Conservation (phyloP, 2,329 filamentous ascomycete species). For the Xylariomycetidae sp. region DNA sequence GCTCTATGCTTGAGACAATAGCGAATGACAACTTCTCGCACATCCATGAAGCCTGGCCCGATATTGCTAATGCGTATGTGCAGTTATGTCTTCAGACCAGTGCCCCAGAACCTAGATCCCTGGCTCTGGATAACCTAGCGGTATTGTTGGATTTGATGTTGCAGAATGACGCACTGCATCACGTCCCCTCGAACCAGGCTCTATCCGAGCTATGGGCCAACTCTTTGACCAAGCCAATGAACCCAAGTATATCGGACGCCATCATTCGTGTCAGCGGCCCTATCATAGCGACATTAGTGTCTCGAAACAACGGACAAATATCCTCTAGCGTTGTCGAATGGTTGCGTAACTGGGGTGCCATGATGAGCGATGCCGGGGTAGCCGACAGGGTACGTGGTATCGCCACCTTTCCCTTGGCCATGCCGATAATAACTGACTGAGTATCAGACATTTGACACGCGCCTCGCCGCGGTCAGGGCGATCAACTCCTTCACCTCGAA, state of each 20-base stretch:
- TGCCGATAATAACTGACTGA: conserved; percentile 1
- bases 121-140: conserved; percentile 44
- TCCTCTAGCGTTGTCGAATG: conserved; percentile 13
- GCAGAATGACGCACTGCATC: conserved; percentile 11
- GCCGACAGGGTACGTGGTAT: conserved; percentile 42
- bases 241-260: conserved; percentile 45
- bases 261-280: conserved; percentile 44
- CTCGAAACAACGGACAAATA: conserved; percentile 7
- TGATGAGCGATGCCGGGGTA: conserved; percentile 44
- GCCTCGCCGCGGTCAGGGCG: conserved; percentile 55
- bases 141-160: conserved; percentile 39
- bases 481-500: conserved; percentile 45
- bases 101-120: conserved; percentile 41
- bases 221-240: conserved; percentile 34
- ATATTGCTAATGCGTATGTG: conserved; percentile 39
- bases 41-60: conserved; percentile 19
- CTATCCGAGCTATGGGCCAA: conserved; percentile 38
- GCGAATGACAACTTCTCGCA: conserved; percentile 20
- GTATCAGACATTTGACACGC: conserved; percentile 57
- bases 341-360: conserved; percentile 40
- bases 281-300: conserved; percentile 32
- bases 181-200: conserved; percentile 27
- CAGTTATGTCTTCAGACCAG: conserved; percentile 33
- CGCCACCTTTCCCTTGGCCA: background rate
- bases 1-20: conserved; percentile 36